Evolutionary conservation across 2,329 filamentous ascomycete species (phyloP), one percentile per base, ranked within the genome.

Genomic region (Byssochlamys sp.): DNA sequence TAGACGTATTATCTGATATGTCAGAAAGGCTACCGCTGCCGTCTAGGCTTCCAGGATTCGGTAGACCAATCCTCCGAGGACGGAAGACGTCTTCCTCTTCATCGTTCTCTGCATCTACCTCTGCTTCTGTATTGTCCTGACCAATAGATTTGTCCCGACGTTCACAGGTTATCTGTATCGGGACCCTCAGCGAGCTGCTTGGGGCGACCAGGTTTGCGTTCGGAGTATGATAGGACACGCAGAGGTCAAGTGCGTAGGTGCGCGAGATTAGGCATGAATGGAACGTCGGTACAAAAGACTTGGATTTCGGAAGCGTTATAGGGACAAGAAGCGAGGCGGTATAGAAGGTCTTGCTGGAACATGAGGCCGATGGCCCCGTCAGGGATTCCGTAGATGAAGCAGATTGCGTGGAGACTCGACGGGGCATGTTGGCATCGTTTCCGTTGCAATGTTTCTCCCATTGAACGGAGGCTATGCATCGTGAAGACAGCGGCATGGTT

Each of bases 181-280:
- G 77, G 0, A 78, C 54, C 25, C 71, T 73, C 24, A 79, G 65
- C 1, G 71, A 71, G 31, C 77, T 61, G 10, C 69, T 70, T 2
- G 75, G 73, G 3, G 69, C 71, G 52, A 73, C 65, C 6, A 77
- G 66, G 31, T 73, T 71, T 55, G 75, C 69, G 52, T 76, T 70
- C 0, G 79, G 77, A 0, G 79, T 78, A 62, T 81, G 78, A 54
- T 82, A 77, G 2, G 80, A 77, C 25, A 89, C 70, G 12, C 77
- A 75, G 57, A 89, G 71, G 55, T 84, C 80, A 12, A 90, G 77
- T 3, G 75, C 70, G 68, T 90, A 89, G 19, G 78, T 73, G 55
- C 87, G 79, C n/a, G 82, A 84, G 51, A 84, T 74, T 55, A 89
- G 78, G 68, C 86, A 90, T 45, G 81, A 80, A 73, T 88, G 84